Conservation (phyloP, 768 basidiomycete species). For the Favolaschia claudopus region DNA sequence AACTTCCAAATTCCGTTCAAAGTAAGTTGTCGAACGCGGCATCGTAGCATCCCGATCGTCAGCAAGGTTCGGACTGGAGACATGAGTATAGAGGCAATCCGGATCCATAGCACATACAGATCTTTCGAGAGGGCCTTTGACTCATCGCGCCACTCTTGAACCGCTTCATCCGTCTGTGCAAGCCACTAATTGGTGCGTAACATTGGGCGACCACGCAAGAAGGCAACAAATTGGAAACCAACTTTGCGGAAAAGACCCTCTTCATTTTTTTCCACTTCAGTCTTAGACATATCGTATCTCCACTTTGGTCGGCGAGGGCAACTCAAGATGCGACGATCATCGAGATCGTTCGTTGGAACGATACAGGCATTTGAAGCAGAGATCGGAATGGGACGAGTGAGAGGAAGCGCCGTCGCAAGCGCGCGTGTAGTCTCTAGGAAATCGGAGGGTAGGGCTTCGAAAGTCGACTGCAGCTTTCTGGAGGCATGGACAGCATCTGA, state of each 20-base stretch:
- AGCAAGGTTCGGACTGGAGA: no score
- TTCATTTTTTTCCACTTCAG: slow-evolving; percentile 90
- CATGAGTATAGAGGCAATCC: no score
- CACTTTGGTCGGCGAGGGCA: slow-evolving; percentile 86
- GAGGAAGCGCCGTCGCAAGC: slow-evolving; percentile 59
- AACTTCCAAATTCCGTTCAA: slow-evolving; percentile 91
- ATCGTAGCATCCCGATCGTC: slow-evolving; percentile 34
- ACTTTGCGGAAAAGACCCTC: slow-evolving; percentile 67
- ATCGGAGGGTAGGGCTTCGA: slow-evolving; percentile 62
- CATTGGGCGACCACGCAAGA: background rate
- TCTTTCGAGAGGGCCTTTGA: no score
- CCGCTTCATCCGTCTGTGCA: slow-evolving; percentile 61
- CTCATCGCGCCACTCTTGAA: slow-evolving; percentile 63
- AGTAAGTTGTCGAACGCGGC: slow-evolving; percentile 78
- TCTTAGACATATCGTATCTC: slow-evolving; percentile 86
- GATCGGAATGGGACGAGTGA: slow-evolving; percentile 64
- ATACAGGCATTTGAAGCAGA: slow-evolving; percentile 28
- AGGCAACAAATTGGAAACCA: background rate
- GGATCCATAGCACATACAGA: no score
- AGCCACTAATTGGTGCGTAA: slow-evolving; percentile 73
- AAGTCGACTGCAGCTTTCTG: slow-evolving; percentile 72
- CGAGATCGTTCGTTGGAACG: slow-evolving; percentile 3
- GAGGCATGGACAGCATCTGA: slow-evolving; percentile 48
- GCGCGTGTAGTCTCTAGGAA: slow-evolving; percentile 69
- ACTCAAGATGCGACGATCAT: slow-evolving; percentile 34